Evolutionary conservation across 768 basidiomycete species (phyloP).

Genomic region (Lactifluus subvellereus): DNA sequence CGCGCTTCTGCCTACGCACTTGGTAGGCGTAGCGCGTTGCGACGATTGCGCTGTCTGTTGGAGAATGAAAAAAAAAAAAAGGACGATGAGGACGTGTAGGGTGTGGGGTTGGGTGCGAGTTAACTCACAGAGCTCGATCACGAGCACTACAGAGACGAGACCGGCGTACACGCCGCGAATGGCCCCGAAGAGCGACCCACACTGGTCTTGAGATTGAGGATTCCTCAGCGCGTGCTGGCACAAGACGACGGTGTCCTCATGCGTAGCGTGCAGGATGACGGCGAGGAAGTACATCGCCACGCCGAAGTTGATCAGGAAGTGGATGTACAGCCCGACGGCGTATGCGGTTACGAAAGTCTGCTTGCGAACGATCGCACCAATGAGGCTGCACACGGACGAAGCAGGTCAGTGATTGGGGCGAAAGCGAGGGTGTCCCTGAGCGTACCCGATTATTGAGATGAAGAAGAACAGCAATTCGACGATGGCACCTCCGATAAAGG

Average conservation of each 20-base stretch:
- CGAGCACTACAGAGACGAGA: constrained; percentile 40
- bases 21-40: constrained; percentile 26
- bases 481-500: constrained; percentile 46
- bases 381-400: constrained; percentile 38
- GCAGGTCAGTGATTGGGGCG: background rate
- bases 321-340: constrained; percentile 49
- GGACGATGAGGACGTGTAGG: background rate
- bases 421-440: background rate
- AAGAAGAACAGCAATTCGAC: constrained; percentile 49
- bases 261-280: constrained; percentile 42
- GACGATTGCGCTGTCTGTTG: constrained; percentile 23
- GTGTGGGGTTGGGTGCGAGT: background rate
- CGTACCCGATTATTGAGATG: constrained; percentile 53
- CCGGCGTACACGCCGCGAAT: constrained; percentile 43
- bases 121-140: constrained; percentile 53
- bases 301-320: constrained; percentile 50
- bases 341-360: constrained; percentile 54
- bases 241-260: constrained; percentile 37
- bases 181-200: constrained; percentile 38
- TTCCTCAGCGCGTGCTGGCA: constrained; percentile 44
- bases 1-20: constrained; percentile 23
- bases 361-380: constrained; percentile 59
- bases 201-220: constrained; percentile 40
- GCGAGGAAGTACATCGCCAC: constrained; percentile 49
- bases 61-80: background rate